These are phyloP conservation scores for Phytophthora idaei DNA, from an alignment of 352 stramenopile genomes.

Conservation along the genomic window DNA sequence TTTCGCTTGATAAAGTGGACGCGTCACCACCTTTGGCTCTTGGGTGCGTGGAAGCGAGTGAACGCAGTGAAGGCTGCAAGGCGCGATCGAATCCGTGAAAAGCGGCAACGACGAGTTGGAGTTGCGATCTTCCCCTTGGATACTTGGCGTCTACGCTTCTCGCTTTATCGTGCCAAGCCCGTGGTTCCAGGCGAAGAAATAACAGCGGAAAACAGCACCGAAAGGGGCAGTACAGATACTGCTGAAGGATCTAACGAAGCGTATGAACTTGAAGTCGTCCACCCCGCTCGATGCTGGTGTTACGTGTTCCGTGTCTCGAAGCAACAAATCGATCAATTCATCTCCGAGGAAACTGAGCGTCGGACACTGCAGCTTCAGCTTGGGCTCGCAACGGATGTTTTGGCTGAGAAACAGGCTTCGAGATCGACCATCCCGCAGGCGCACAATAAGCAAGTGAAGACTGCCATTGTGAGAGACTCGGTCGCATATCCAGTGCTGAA, in stretches of 20 bases:
- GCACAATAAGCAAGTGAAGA: neutral
- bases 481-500: constrained; percentile 16
- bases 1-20: constrained; percentile 58
- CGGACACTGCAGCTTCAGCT: constrained; percentile 12
- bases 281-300: constrained; percentile 21
- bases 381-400: neutral
- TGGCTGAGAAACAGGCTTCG: neutral
- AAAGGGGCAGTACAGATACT: neutral
- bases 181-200: neutral
- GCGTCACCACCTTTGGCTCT: constrained; percentile 39
- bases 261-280: constrained; percentile 39
- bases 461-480: constrained; percentile 19
- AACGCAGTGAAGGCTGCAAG: constrained; percentile 50
- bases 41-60: constrained; percentile 56
- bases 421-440: neutral
- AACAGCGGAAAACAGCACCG: neutral
- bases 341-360: constrained; percentile 19
- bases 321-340: constrained; percentile 25
- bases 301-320: constrained; percentile 12
- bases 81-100: constrained; percentile 51
- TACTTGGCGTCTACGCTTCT: constrained; percentile 32
- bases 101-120: constrained; percentile 43
- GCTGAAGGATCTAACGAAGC: neutral
- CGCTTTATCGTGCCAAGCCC: constrained; percentile 41
- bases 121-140: constrained; percentile 38